A percentile compares a stretch with the other conserved stretches of the same genome.
Conservation (phyloP, 1,284 basidiomycete species). For the Boletellus deceptivus region DNA sequence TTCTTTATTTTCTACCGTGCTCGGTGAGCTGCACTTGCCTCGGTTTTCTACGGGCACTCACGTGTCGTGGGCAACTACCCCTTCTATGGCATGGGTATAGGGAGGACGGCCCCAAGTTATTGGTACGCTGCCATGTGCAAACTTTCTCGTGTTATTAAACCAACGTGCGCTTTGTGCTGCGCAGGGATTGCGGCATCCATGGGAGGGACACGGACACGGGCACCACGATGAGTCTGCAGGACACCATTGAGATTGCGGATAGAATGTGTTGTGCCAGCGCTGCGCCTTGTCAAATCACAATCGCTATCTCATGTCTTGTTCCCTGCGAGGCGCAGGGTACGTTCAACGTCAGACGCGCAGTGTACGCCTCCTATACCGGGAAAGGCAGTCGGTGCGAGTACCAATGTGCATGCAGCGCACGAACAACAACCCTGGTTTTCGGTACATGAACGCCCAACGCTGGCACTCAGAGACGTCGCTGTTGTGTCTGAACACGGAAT, state of each 20-base stretch:
- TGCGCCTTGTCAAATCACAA: background rate
- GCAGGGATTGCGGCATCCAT: slow-evolving; percentile 56
- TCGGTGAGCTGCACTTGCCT: slow-evolving; percentile 55
- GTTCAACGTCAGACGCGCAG: background rate
- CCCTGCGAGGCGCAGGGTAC: background rate
- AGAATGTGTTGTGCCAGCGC: slow-evolving; percentile 10
- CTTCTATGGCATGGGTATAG: slow-evolving; percentile 35
- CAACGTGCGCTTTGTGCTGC: background rate
- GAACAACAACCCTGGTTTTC: background rate
- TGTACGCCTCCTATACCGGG: too few species aligned
- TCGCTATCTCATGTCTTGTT: background rate
- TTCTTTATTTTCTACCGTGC: slow-evolving; percentile 97
- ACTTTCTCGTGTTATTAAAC: background rate
- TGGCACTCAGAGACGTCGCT: background rate
- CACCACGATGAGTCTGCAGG: slow-evolving; percentile 34
- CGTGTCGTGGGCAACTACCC: slow-evolving; percentile 2
- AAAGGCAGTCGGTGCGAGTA: background rate
- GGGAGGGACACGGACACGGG: slow-evolving; percentile 50
- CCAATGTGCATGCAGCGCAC: background rate
- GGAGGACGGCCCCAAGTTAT: slow-evolving; percentile 70
- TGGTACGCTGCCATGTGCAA: slow-evolving; percentile 43
- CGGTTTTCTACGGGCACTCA: slow-evolving; percentile 3
- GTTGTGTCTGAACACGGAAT: background rate
- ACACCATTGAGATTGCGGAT: slow-evolving; percentile 25
- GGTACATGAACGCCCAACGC: background rate